These are phyloP conservation scores for Cutaneotrichosporon cutaneum DNA, from an alignment of 1,284 basidiomycete species.

Conservation along the genomic window DNA sequence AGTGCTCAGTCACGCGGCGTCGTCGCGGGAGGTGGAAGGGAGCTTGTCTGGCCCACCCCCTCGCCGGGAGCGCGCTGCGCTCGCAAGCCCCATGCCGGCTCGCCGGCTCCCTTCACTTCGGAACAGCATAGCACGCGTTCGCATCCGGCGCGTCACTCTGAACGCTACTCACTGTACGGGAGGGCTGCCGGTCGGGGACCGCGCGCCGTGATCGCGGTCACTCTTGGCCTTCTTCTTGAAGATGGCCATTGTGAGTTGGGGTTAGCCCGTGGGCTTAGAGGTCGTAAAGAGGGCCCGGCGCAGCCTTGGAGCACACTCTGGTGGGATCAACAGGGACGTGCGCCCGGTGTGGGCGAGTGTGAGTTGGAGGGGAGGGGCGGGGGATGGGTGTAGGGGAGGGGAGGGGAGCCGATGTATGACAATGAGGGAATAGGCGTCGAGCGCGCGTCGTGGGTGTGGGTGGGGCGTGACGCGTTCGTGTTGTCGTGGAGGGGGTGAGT, in stretches of 20 bases:
- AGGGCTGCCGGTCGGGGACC: slow-evolving; percentile 25
- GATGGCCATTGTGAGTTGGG: slow-evolving; percentile 28
- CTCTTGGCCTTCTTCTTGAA: slow-evolving; percentile 30
- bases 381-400: not conserved
- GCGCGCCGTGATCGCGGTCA: slow-evolving; percentile 24
- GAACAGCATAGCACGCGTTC: slow-evolving; percentile 1
- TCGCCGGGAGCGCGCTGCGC: not conserved
- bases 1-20: not conserved
- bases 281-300: slow-evolving; percentile 2
- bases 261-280: not conserved
- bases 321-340: slow-evolving; percentile 11
- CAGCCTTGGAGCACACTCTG: not conserved
- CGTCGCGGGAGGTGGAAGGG: not conserved
- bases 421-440: not conserved
- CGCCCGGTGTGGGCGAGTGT: not conserved
- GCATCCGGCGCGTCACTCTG: not conserved
- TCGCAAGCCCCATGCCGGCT: not conserved
- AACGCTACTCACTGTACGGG: slow-evolving; percentile 21
- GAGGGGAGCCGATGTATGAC: not conserved
- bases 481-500: not conserved
- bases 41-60: not conserved
- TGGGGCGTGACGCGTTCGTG: slow-evolving; percentile 3
- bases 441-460: not conserved
- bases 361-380: not conserved
- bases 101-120: not conserved